Evolutionary conservation across 1,284 basidiomycete species (phyloP).

Genomic region (Leccinum griseonigrum): DNA sequence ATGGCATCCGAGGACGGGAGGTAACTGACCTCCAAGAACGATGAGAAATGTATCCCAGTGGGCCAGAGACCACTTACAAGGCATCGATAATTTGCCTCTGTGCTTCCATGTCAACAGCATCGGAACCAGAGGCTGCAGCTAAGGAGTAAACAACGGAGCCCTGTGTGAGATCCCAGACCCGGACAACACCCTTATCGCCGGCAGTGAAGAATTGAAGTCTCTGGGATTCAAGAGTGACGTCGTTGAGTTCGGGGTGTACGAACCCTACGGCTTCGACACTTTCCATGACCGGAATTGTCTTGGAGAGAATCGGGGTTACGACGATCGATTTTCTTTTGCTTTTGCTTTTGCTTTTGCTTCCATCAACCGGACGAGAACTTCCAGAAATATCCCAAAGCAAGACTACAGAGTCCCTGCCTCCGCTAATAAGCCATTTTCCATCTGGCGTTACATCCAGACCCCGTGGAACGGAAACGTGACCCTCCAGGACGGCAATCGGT

Average conservation of each 20-base stretch:
- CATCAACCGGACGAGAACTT: slow-evolving; percentile 16
- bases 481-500: slow-evolving; percentile 80
- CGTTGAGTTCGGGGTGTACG: slow-evolving; percentile 49
- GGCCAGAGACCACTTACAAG: slow-evolving; percentile 49
- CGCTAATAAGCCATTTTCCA: slow-evolving; percentile 84
- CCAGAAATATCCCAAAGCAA: slow-evolving; percentile 74
- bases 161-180: slow-evolving; percentile 78
- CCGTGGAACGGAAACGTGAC: slow-evolving; percentile 88
- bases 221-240: slow-evolving; percentile 42
- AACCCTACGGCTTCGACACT: slow-evolving; percentile 85
- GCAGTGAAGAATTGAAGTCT: slow-evolving; percentile 78
- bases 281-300: slow-evolving; percentile 85
- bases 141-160: slow-evolving; percentile 65
- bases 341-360: slow-evolving; percentile 45
- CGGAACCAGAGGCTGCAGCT: slow-evolving; percentile 46
- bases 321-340: slow-evolving; percentile 47
- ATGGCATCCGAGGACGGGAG: slow-evolving; percentile 61
- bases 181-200: slow-evolving; percentile 82
- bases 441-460: slow-evolving; percentile 83
- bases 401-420: slow-evolving; percentile 88
- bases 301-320: slow-evolving; percentile 59
- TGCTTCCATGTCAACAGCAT: slow-evolving; percentile 65
- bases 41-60: slow-evolving; percentile 13
- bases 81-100: slow-evolving; percentile 73
- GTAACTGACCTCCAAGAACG: slow-evolving; percentile 51